Conservation (phyloP, 805 yeast genomes). For the Saccharomycopsis babjevae region DNA sequence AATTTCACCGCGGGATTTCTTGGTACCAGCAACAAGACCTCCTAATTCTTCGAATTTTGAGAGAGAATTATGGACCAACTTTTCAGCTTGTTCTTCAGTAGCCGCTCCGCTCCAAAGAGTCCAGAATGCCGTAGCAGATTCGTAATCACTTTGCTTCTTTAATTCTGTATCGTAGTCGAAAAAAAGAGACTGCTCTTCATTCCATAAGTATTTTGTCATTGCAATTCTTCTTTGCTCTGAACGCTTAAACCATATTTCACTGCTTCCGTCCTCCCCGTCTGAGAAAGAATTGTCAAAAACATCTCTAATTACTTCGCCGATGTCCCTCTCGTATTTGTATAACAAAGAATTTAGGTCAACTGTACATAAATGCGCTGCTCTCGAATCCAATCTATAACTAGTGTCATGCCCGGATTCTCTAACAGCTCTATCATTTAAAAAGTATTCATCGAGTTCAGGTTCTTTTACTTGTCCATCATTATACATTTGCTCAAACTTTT, state of each 20-base stretch:
- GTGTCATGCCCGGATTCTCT: conserved; percentile 97
- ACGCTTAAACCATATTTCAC: conserved; percentile 51
- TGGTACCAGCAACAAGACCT: conserved; percentile 81
- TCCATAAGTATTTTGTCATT: conserved; percentile 73
- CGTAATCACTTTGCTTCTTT: conserved; percentile 50
- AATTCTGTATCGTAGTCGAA: conserved; percentile 71
- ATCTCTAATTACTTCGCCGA: conserved; percentile 50
- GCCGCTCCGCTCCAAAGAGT: conserved; percentile 80
- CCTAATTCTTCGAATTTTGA: conserved; percentile 75
- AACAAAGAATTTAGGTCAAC: conserved; percentile 79
- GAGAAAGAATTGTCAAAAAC: conserved; percentile 42
- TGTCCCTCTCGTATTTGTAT: conserved; percentile 84
- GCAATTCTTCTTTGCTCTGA: conserved; percentile 44
- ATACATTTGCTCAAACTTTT: conserved; percentile 59
- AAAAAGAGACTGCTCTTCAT: conserved; percentile 63
- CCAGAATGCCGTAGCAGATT: conserved; percentile 87
- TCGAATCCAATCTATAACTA: conserved; percentile 78
- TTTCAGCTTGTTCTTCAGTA: conserved; percentile 54
- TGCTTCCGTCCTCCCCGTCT: conserved; percentile 26
- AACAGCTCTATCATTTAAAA: conserved; percentile 86
- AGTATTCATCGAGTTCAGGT: conserved; percentile 80
- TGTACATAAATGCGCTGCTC: conserved; percentile 82
- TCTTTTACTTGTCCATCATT: conserved; percentile 56
- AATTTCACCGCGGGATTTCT: conserved; percentile 59
- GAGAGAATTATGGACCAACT: conserved; percentile 46